A percentile compares a stretch with the other conserved stretches of the same genome.
phyloP scores from a whole-genome alignment of 2,329 filamentous ascomycete species.

The Endocalyx cinctus region DNA sequence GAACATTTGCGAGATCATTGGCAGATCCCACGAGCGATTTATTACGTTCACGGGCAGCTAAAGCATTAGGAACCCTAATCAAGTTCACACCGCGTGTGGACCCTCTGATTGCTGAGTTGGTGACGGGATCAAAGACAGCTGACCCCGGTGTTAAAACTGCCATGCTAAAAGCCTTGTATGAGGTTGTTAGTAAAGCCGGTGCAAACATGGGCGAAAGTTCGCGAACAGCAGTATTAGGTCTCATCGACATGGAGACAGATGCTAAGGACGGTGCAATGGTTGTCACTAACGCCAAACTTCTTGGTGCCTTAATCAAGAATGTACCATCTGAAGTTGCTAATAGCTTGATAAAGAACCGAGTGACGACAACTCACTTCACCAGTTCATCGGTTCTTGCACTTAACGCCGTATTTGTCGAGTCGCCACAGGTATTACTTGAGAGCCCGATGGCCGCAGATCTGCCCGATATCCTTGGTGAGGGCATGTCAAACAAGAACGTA shows the following conservation, averaged over 20 bases:
- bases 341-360: conserved; percentile 60
- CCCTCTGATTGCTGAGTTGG: conserved; percentile 84
- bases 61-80: conserved; percentile 90
- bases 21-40: conserved; percentile 90
- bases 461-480: conserved; percentile 71
- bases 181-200: conserved; percentile 93
- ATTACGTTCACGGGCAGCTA: conserved; percentile 81
- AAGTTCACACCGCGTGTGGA: conserved; percentile 94
- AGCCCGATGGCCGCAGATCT: conserved; percentile 67
- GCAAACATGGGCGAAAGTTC: conserved; percentile 92
- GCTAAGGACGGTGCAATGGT: conserved; percentile 73
- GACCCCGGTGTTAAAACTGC: conserved; percentile 86
- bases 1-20: conserved; percentile 93
- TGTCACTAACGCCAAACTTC: conserved; percentile 83
- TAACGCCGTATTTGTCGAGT: conserved; percentile 83
- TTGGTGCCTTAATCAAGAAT: conserved; percentile 86
- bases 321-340: conserved; percentile 67
- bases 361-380: conserved; percentile 71
- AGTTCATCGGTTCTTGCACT: conserved; percentile 78
- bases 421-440: conserved; percentile 64
- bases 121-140: conserved; percentile 88
- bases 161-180: conserved; percentile 95
- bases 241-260: conserved; percentile 82
- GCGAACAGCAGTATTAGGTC: conserved; percentile 73
- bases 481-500: conserved; percentile 72